phyloP scores from a whole-genome alignment of 371 early-diverging fungal species.

The Mortierella sp. region DNA sequence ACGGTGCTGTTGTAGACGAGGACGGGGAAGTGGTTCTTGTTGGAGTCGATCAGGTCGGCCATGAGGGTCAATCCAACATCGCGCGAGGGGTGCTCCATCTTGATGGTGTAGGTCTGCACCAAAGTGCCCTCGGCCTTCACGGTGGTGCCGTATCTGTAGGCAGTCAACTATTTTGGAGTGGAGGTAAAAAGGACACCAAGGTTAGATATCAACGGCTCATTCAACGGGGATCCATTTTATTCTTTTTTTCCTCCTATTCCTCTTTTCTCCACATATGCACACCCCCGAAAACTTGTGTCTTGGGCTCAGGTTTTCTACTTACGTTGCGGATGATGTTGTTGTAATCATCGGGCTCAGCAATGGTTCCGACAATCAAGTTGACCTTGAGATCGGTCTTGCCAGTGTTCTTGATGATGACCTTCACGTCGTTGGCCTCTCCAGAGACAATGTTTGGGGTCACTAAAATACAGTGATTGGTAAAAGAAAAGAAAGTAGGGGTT shows the following conservation, averaged over 20 bases:
- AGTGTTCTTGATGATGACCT: conserved; percentile 49
- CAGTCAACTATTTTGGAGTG: conserved; percentile 36
- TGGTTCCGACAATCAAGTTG: conserved; percentile 42
- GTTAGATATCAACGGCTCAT: background rate
- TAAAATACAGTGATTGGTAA: conserved; percentile 12
- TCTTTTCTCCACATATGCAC: background rate
- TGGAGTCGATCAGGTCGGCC: conserved; percentile 48
- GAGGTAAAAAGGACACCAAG: background rate
- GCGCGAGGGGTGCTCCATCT: conserved; percentile 46
- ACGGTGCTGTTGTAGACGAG: conserved; percentile 57
- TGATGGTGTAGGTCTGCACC: conserved; percentile 50
- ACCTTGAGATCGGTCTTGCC: conserved; percentile 57
- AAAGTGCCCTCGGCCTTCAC: conserved; percentile 50
- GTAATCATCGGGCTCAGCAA: conserved; percentile 39
- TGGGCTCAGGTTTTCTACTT: background rate
- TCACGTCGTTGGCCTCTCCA: conserved; percentile 54
- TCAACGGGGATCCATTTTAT: background rate
- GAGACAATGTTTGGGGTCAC: conserved; percentile 50
- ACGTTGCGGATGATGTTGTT: conserved; percentile 55
- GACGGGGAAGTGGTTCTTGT: conserved; percentile 53
- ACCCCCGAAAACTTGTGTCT: background rate
- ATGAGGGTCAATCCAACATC: conserved; percentile 54
- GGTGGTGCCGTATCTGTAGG: conserved; percentile 49
- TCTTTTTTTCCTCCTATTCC: no score
- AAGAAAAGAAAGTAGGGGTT: background rate